These are phyloP conservation scores for Phialophora tarda DNA, from an alignment of 2,329 filamentous ascomycete species.

Conservation along the genomic window DNA sequence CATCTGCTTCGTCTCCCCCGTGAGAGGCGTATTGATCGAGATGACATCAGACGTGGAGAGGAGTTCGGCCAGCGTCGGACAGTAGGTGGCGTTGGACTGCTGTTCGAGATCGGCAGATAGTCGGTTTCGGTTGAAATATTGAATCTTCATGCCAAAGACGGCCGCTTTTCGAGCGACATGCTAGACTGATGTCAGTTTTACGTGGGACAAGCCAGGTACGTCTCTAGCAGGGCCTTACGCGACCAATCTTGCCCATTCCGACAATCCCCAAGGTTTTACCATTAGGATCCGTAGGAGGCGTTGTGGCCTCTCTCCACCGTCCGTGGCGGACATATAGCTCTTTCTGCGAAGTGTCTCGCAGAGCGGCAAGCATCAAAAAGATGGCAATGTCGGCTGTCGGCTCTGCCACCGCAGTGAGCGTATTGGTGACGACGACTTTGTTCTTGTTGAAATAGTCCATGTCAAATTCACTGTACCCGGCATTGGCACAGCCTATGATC, in stretches of 20 bases:
- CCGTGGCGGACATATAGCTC: conserved; percentile 49
- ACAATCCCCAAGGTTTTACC: background rate
- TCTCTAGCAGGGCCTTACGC: background rate
- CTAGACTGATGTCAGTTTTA: conserved; percentile 1
- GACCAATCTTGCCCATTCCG: background rate
- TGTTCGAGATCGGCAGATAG: conserved; percentile 55
- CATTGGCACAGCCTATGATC: conserved; percentile 54
- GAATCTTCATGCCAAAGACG: conserved; percentile 75
- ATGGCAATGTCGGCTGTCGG: conserved; percentile 59
- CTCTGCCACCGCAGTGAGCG: conserved; percentile 59
- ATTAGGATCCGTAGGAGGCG: background rate
- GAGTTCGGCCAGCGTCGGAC: conserved; percentile 42
- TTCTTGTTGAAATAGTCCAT: conserved; percentile 67
- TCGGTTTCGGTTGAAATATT: conserved; percentile 74
- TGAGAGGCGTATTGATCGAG: conserved; percentile 46
- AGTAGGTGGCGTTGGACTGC: background rate
- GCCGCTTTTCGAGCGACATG: conserved; percentile 62
- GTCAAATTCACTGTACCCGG: conserved; percentile 65
- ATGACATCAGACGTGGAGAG: conserved; percentile 45
- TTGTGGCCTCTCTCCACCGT: background rate
- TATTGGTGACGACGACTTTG: conserved; percentile 61
- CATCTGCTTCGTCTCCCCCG: conserved; percentile 41
- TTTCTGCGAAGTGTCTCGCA: conserved; percentile 53
- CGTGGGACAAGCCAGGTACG: no score
- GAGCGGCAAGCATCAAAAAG: conserved; percentile 52